Evolutionary conservation across 345 rosid species (phyloP).

Genomic region (Clarkia xantiana): DNA sequence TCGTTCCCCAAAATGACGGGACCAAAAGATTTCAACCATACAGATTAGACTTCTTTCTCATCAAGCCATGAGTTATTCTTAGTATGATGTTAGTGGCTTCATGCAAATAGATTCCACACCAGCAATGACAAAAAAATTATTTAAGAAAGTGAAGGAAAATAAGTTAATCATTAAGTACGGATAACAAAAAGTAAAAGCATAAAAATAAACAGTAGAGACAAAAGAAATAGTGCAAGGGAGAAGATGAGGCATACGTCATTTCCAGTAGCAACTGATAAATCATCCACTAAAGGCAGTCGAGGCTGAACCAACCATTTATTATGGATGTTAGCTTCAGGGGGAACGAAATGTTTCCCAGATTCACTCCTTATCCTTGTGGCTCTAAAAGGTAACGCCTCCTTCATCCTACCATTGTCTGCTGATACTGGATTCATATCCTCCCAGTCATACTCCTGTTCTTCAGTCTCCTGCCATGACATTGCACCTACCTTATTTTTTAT

Average conservation of each 20-base stretch:
- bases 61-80: no score
- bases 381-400: constrained; percentile 31
- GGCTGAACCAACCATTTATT: constrained; percentile 18
- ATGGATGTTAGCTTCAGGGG: constrained; percentile 24
- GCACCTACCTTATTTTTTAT: constrained; percentile 43
- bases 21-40: no score
- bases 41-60: no score
- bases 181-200: no score
- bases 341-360: constrained; percentile 25
- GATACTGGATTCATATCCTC: constrained; percentile 95
- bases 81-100: no score
- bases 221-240: background rate
- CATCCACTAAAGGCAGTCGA: constrained; percentile 26
- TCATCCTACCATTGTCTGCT: constrained; percentile 37
- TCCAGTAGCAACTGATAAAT: constrained; percentile 17
- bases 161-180: no score
- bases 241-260: constrained; percentile 24
- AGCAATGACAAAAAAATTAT: no score
- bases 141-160: no score
- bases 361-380: constrained; percentile 31
- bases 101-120: no score
- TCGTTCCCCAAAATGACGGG: no score
- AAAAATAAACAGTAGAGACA: no score
- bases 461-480: constrained; percentile 87
- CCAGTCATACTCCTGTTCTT: constrained; percentile 99